Conservation (phyloP, 2,329 filamentous ascomycete species). For the Aspergillus pseudotamarii region DNA sequence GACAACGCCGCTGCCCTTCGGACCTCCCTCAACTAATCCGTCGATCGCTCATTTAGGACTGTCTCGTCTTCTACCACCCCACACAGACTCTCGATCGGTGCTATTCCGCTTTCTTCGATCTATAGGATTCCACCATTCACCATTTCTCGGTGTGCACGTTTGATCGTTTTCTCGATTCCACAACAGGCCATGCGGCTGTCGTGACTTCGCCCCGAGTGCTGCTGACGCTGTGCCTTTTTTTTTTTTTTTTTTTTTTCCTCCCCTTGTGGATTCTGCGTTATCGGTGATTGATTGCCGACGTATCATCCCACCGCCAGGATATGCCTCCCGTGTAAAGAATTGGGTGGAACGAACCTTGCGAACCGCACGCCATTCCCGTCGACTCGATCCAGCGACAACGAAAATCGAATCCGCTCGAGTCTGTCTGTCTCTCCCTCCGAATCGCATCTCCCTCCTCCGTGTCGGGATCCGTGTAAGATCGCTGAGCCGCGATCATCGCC, state of each 20-base stretch:
- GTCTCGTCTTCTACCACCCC: background rate
- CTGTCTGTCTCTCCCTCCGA: background rate
- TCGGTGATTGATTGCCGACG: background rate
- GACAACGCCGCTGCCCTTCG: background rate
- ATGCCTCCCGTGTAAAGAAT: conserved; percentile 2
- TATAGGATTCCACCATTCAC: background rate
- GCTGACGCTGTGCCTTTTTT: background rate
- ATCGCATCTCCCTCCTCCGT: background rate
- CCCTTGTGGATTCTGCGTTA: background rate
- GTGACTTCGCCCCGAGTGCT: background rate
- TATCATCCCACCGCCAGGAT: background rate
- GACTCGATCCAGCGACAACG: background rate
- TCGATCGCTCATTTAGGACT: background rate
- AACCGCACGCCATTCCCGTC: background rate
- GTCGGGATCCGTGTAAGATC: conserved; percentile 21
- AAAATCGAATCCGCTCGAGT: background rate
- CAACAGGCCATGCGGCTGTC: background rate
- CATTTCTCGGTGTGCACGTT: background rate
- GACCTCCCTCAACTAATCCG: background rate
- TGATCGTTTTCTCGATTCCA: background rate
- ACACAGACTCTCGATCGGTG: background rate
- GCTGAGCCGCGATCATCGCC: conserved; percentile 44
- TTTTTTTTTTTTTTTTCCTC: background rate
- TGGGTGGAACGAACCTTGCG: background rate
- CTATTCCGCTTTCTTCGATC: background rate